Base-by-base conservation (phyloP, 1,139 yeast species). In the Pichia sorboxylosa region DNA sequence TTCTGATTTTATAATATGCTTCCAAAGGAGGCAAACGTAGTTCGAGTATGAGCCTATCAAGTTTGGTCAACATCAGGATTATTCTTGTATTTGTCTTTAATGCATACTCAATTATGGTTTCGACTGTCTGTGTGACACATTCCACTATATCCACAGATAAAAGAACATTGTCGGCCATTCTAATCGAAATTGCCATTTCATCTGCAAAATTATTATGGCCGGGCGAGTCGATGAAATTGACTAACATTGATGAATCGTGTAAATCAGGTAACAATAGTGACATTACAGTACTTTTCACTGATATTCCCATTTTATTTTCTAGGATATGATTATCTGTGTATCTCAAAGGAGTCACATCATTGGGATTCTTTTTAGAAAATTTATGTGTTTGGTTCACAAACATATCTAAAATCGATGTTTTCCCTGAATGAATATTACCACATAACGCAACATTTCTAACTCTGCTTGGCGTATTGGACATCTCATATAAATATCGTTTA, bases 401-500 rank as follows among this genome's bases (percentile, higher is more conserved):
- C 57, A 70, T 55, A 49, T 85, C 95, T n/a, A 82, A 43, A 2
- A 87, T 56, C 1, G 84, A 64, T 0, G 97, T 81, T 55, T 92
- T 90, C 3, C 99, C 98, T n/a, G 82, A 73, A 46, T 83, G 83
- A 3, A 81, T 50, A 32, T 74, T 71, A 0, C 98, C 98, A n/a
- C 78, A 72, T 1, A 92, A 43, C 0, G 90, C 81, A n/a, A 87
- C 58, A 51, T 81, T 87, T 36, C 94, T 65, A 17, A 79, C 65
- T 44, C 80, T 73, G 13, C 73, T 75, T 0, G 94, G 85, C 1
- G 70, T 46, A 3, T 40, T 37, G 5, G 48, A 20, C 5, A 46
- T 11, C 17, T 54, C 46, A 39, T 54, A 45, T 55, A 74, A 58
- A 47, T 74, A 90, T 8, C 72, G 70, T 36, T 83, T 66, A 3